Percentiles rank a stretch among this genome's conserved stretches.
These are phyloP conservation scores for Zoysia matrella DNA, from an alignment of 202 grass and related monocot species.

Conservation along the genomic window DNA sequence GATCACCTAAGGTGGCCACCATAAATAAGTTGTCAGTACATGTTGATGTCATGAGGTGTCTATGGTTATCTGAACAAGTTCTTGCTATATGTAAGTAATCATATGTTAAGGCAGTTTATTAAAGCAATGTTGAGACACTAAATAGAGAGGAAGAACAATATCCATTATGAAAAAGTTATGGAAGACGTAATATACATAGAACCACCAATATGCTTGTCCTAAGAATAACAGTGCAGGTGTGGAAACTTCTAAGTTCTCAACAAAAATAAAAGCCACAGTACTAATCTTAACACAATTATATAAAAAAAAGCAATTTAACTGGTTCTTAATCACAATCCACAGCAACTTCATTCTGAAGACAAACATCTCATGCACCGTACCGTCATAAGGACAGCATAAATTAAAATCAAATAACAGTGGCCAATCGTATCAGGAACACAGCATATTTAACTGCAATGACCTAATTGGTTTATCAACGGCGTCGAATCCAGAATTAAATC, in stretches of 20 bases:
- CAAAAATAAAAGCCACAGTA: background rate
- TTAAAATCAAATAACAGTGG: background rate
- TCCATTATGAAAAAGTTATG: background rate
- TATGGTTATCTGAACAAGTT: background rate
- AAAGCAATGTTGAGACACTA: background rate
- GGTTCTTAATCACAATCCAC: background rate
- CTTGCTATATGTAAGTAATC: background rate
- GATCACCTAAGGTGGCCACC: too few relatives aligned
- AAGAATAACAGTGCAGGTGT: background rate
- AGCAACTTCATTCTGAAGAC: background rate
- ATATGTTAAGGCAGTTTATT: background rate
- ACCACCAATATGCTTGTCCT: background rate
- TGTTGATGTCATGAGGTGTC: background rate
- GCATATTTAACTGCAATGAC: background rate
- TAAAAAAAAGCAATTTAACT: background rate
- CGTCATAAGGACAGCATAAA: background rate
- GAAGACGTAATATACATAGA: background rate
- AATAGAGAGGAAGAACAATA: background rate
- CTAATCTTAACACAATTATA: background rate
- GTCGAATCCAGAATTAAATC: conserved; percentile 12
- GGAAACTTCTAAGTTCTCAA: background rate
- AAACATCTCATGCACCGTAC: background rate
- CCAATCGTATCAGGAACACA: background rate
- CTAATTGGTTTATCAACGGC: background rate
- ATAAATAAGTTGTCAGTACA: too few relatives aligned